Percentiles rank a stretch among this genome's conserved stretches.
These are phyloP conservation scores for Neoboletus brunneissimus DNA, from an alignment of 768 basidiomycete genomes.

Conservation along the genomic window DNA sequence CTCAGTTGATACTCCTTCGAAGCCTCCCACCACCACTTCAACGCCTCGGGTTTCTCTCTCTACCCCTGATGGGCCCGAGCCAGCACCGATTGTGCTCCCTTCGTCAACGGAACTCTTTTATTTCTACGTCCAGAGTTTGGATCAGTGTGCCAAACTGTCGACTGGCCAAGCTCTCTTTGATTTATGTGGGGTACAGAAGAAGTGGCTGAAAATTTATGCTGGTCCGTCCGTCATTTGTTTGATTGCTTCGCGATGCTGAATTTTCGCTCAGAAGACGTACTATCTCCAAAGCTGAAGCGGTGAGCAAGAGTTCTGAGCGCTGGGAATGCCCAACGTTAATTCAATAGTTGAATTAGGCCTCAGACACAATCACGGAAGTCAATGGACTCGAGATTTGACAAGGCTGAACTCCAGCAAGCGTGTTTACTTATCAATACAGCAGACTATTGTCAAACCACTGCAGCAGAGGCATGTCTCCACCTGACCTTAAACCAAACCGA, in stretches of 20 bases:
- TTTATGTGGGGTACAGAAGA: conserved; percentile 77
- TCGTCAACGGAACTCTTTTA: conserved; percentile 97
- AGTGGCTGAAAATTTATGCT: conserved; percentile 93
- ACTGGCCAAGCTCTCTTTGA: conserved; percentile 83
- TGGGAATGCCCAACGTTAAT: background rate
- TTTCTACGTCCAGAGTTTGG: conserved; percentile 92
- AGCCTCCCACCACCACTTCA: conserved; percentile 23
- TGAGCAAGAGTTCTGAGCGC: conserved; percentile 26
- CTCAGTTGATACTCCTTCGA: conserved; percentile 59
- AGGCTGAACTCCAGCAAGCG: conserved; percentile 71
- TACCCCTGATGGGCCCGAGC: conserved; percentile 42
- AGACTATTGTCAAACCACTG: conserved; percentile 93
- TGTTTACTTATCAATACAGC: conserved; percentile 95
- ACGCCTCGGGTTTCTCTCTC: conserved; percentile 39
- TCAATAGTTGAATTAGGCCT: conserved; percentile 33
- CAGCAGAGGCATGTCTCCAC: conserved; percentile 60
- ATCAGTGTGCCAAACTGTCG: conserved; percentile 90
- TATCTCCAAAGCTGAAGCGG: conserved; percentile 73
- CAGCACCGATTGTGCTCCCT: conserved; percentile 70
- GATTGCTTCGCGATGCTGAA: background rate
- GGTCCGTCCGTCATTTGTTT: conserved; percentile 43
- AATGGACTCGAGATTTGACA: conserved; percentile 74
- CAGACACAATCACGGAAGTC: conserved; percentile 58
- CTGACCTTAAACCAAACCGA: background rate
- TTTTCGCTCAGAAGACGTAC: conserved; percentile 72